Percentiles rank a stretch among this genome's conserved stretches.
phyloP scores from a whole-genome alignment of 106 monocot genomes.

The Apostasia ramifera region DNA sequence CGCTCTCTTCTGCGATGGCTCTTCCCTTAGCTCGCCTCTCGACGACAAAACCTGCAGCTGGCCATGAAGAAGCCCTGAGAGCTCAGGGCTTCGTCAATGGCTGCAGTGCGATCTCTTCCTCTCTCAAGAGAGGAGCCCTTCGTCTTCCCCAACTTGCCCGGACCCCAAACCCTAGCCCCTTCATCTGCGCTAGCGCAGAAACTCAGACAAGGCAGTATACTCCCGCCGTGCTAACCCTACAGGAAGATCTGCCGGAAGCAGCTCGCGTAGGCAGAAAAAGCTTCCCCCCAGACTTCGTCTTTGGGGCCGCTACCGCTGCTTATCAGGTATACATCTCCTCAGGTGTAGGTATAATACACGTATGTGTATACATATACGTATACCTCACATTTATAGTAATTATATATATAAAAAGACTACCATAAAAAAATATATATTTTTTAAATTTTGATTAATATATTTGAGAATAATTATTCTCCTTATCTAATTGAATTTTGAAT shows the following conservation, averaged over 20 bases:
- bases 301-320: slow-evolving; percentile 13
- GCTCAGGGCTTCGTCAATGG: background rate
- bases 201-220: background rate
- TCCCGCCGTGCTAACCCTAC: background rate
- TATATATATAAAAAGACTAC: background rate
- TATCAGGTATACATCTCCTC: slow-evolving; percentile 9
- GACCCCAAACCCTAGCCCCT: background rate
- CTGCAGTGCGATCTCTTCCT: background rate
- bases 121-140: background rate
- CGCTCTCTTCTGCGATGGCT: background rate
- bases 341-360: background rate
- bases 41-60: background rate
- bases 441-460: no score
- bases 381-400: background rate
- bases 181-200: background rate
- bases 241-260: background rate
- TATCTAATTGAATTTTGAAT: no score
- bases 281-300: slow-evolving; percentile 13
- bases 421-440: no score
- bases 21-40: background rate
- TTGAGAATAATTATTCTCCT: no score
- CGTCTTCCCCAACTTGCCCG: background rate
- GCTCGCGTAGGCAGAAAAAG: slow-evolving; percentile 2
- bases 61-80: background rate
- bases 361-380: background rate